Percentiles rank a stretch among this genome's conserved stretches.
phyloP scores from a whole-genome alignment of 331 rosid species.

The Ulmus americana region DNA sequence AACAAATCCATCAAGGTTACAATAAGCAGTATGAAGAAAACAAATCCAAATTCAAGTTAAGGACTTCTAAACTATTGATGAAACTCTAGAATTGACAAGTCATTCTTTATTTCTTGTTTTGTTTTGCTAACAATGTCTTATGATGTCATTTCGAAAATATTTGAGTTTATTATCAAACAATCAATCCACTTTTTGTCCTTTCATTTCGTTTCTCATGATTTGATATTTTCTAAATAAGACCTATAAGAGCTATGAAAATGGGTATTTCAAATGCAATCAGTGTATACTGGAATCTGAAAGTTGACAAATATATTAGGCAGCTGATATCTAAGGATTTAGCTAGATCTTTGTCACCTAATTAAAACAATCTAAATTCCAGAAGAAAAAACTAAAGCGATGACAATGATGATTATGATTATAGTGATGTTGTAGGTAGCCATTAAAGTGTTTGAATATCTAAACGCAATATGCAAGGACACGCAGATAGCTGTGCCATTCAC shows the following conservation, averaged over 20 bases:
- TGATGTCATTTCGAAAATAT: too few relatives aligned
- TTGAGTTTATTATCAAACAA: too few relatives aligned
- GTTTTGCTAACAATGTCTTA: too few relatives aligned
- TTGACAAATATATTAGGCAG: neutral
- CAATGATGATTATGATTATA: neutral
- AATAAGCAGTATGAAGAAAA: too few relatives aligned
- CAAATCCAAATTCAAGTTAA: too few relatives aligned
- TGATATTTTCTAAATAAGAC: too few relatives aligned
- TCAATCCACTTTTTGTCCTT: too few relatives aligned
- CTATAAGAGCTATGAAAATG: too few relatives aligned
- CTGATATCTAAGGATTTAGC: neutral
- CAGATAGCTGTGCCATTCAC: slow-evolving; percentile 19
- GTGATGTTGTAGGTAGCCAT: neutral
- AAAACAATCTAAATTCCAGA: neutral
- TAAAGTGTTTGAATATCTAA: neutral
- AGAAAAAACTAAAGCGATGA: neutral
- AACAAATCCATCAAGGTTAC: neutral
- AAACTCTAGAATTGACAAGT: too few relatives aligned
- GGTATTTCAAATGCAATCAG: neutral
- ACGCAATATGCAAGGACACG: neutral
- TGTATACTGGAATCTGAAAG: neutral
- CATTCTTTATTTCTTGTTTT: too few relatives aligned
- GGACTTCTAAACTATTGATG: too few relatives aligned
- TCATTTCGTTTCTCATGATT: too few relatives aligned
- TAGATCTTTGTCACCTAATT: neutral